These are phyloP conservation scores for Handroanthus guayacan DNA, from an alignment of 257 asterid genomes.

Conservation along the genomic window DNA sequence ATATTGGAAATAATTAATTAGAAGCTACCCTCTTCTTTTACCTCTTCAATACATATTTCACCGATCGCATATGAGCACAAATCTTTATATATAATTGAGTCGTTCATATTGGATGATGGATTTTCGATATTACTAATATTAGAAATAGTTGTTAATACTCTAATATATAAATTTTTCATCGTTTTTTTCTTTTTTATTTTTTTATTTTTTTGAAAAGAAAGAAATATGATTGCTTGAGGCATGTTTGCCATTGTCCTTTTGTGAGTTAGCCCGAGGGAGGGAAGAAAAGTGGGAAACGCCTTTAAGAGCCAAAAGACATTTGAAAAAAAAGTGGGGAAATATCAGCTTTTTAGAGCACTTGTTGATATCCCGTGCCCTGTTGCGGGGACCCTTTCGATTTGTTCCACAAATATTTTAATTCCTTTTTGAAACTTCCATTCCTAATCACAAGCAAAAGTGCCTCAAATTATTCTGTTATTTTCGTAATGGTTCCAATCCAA, in stretches of 20 bases:
- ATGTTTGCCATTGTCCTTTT: constrained; percentile 54
- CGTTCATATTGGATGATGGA: no score
- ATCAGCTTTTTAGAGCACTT: constrained; percentile 72
- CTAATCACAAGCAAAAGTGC: constrained; percentile 27
- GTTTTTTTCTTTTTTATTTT: no score
- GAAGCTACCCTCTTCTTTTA: no score
- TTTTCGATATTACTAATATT: no score
- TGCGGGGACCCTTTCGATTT: constrained; percentile 48
- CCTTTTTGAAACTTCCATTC: constrained; percentile 27
- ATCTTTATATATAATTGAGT: no score
- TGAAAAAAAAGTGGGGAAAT: constrained; percentile 53
- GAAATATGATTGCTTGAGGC: constrained; percentile 40
- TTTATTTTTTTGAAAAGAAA: neutral
- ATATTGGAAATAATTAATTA: no score
- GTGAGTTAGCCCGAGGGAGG: constrained; percentile 40
- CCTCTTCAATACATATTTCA: no score
- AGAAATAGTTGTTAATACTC: no score
- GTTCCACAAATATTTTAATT: constrained; percentile 33
- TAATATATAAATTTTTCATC: no score
- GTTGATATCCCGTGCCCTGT: constrained; percentile 54
- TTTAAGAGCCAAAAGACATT: constrained; percentile 33
- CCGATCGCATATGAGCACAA: no score
- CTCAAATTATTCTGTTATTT: no score
- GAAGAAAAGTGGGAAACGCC: constrained; percentile 39
- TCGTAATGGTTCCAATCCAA: no score